phyloP scores from a whole-genome alignment of 129 eudicot genomes.

The Erigeron canadensis region DNA sequence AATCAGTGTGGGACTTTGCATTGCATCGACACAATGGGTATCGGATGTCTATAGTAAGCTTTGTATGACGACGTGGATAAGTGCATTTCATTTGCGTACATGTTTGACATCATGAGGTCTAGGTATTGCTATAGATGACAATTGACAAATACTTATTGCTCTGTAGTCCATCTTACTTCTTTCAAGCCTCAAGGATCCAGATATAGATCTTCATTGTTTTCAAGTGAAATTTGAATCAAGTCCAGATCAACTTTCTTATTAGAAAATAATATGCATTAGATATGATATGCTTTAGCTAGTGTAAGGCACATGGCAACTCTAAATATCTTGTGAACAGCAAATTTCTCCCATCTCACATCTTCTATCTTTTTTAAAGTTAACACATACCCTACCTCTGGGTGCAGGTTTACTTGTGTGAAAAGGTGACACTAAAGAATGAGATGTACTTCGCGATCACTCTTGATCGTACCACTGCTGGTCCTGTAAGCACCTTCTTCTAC shows the following conservation, averaged over 20 bases:
- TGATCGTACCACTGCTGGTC: constrained; percentile 94
- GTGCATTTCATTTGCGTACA: not conserved
- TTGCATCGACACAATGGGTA: not conserved
- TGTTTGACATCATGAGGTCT: not conserved
- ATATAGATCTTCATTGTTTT: not conserved
- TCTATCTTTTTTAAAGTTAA: not conserved
- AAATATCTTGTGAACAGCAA: not conserved
- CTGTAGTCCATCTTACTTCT: not conserved
- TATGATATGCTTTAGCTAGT: not conserved
- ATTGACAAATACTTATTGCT: not conserved
- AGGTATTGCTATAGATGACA: not conserved
- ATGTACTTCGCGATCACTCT: constrained; percentile 99
- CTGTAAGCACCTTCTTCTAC: constrained; percentile 55
- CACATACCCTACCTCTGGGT: not conserved
- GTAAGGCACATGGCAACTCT: not conserved
- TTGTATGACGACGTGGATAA: not conserved
- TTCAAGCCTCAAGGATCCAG: not conserved
- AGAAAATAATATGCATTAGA: not conserved
- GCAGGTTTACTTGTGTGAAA: constrained; percentile 94
- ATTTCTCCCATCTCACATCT: not conserved
- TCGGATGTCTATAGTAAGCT: not conserved
- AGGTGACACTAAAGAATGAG: constrained; percentile 84
- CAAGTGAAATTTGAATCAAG: not conserved
- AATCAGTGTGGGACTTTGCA: constrained; percentile 4
- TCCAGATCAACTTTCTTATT: not conserved